phyloP scores from a whole-genome alignment of 805 yeast species.

The Crinitomyces ghanaensis region DNA sequence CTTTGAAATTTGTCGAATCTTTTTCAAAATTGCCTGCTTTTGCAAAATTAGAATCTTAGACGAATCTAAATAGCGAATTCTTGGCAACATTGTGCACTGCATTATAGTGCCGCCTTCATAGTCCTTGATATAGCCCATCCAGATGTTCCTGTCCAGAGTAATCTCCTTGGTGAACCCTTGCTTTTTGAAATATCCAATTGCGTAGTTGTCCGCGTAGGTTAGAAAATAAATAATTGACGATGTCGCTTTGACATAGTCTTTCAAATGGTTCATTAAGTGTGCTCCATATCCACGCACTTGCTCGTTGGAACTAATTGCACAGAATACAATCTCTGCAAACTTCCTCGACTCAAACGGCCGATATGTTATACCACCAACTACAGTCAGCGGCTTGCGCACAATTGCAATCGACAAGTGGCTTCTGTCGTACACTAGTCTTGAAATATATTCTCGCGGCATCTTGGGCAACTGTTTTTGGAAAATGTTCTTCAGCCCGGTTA shows the following conservation, averaged over 20 bases:
- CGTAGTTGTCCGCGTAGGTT: slow-evolving; percentile 97
- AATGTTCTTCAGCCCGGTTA: slow-evolving; percentile 90
- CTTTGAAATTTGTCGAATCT: slow-evolving; percentile 66
- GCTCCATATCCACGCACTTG: slow-evolving; percentile 99
- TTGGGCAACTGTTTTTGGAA: slow-evolving; percentile 96
- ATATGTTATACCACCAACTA: slow-evolving; percentile 95
- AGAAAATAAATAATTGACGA: slow-evolving; percentile 75
- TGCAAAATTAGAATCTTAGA: slow-evolving; percentile 77
- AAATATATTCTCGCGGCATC: slow-evolving; percentile 96
- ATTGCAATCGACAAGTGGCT: slow-evolving; percentile 95
- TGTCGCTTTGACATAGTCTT: slow-evolving; percentile 87
- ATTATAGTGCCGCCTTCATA: slow-evolving; percentile 97
- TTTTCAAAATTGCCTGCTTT: slow-evolving; percentile 80
- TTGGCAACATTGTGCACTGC: slow-evolving; percentile 93
- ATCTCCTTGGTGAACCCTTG: slow-evolving; percentile 97
- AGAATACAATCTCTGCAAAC: slow-evolving; percentile 96
- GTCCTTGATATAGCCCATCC: slow-evolving; percentile 99
- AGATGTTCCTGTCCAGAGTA: slow-evolving; percentile 66
- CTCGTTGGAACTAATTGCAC: slow-evolving; percentile 95
- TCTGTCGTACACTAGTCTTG: slow-evolving; percentile 86
- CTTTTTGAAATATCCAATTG: slow-evolving; percentile 95
- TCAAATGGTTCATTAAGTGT: slow-evolving; percentile 93
- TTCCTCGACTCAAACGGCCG: slow-evolving; percentile 83
- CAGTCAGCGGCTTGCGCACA: slow-evolving; percentile 83
- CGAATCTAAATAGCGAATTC: slow-evolving; percentile 77